Percentiles rank a stretch among this genome's conserved stretches.
phyloP scores from a whole-genome alignment of 140 eudicot genomes.

The Anethum foeniculum region DNA sequence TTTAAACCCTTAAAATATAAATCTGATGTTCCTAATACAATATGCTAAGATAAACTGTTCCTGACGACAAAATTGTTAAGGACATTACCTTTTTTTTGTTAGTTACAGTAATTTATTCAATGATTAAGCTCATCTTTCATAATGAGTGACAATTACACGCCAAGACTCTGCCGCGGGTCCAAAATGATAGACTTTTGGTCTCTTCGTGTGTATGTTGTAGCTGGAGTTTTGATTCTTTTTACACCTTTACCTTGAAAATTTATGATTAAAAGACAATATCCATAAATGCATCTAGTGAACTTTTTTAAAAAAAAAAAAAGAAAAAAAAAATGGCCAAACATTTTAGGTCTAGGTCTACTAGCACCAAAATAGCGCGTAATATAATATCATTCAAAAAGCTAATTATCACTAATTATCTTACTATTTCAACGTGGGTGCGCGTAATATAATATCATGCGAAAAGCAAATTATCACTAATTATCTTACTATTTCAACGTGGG shows the following conservation, averaged over 20 bases:
- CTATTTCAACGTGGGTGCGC: neutral
- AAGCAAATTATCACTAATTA: too few species aligned
- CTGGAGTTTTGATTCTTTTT: neutral
- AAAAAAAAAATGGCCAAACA: neutral
- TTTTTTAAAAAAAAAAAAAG: neutral
- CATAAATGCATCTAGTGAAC: neutral
- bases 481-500: neutral
- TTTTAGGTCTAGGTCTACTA: neutral
- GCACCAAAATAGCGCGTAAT: neutral
- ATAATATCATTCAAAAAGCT: neutral
- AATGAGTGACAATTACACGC: too few species aligned
- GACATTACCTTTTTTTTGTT: too few species aligned
- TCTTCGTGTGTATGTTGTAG: too few species aligned
- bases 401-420: too few species aligned
- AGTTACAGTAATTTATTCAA: too few species aligned
- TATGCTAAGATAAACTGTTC: too few species aligned
- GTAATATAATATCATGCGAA: neutral
- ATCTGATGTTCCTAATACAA: too few species aligned
- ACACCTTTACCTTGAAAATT: neutral
- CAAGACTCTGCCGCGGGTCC: neutral
- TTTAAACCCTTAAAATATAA: too few species aligned
- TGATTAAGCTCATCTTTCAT: too few species aligned
- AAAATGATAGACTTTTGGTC: neutral
- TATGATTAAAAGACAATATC: neutral
- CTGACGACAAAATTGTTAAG: too few species aligned